Conservation (phyloP, 805 yeast genomes). For the Lipomyces yamanashiensis region DNA sequence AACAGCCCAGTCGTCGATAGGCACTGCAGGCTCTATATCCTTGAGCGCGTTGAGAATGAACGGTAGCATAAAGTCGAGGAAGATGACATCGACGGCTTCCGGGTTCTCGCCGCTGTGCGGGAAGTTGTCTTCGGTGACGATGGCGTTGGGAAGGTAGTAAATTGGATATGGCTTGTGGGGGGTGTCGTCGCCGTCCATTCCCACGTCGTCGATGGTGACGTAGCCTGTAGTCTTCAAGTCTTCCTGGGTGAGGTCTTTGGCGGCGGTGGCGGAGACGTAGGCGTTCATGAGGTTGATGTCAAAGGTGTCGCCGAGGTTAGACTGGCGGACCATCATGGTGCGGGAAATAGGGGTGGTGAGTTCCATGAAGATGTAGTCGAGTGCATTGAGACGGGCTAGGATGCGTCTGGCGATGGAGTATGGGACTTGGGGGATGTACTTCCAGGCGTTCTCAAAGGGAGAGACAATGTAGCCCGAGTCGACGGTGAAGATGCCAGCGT, state of each 20-base stretch:
- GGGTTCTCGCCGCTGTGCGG: conserved; percentile 27
- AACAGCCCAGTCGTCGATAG: conserved; percentile 22
- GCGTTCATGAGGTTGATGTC: conserved; percentile 31
- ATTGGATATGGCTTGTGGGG: conserved; percentile 62
- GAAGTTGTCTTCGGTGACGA: conserved; percentile 53
- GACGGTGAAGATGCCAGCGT: conserved; percentile 78
- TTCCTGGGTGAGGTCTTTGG: conserved; percentile 38
- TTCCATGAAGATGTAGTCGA: conserved; percentile 51
- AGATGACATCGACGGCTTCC: conserved; percentile 55
- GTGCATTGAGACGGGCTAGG: conserved; percentile 60
- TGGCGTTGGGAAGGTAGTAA: conserved; percentile 77
- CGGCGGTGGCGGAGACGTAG: conserved; percentile 31
- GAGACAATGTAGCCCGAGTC: conserved; percentile 83
- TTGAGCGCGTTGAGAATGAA: conserved; percentile 55
- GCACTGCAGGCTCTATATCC: conserved; percentile 25
- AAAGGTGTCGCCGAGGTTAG: conserved; percentile 32
- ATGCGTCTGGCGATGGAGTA: conserved; percentile 59
- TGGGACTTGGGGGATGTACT: conserved; percentile 62
- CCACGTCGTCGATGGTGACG: conserved; percentile 82
- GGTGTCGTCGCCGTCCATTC: conserved; percentile 84
- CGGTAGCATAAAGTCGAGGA: conserved; percentile 72
- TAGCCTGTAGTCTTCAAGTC: conserved; percentile 63
- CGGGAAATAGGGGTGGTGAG: conserved; percentile 36
- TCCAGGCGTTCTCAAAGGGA: conserved; percentile 86
- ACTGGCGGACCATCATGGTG: conserved; percentile 32